Evolutionary conservation across 345 rosid genomes (phyloP), one percentile per base, ranked within the genome.

Genomic region (Limnanthes douglasii): DNA sequence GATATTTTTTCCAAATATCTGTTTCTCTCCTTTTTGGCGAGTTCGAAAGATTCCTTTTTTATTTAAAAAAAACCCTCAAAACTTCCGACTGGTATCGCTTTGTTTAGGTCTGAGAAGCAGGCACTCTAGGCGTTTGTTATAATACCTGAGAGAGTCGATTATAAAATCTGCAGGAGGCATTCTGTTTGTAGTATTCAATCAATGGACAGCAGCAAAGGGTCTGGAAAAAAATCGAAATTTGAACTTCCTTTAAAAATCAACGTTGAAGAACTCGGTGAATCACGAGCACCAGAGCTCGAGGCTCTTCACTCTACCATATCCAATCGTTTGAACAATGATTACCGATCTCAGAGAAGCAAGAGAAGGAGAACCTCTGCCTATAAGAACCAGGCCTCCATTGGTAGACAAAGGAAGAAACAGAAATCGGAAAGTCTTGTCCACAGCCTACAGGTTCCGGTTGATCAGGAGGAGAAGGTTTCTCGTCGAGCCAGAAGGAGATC

Each of bases 301-400:
- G 39, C 76, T 14, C 81, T 83, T 39, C 69, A 72, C 61, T 76
- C 81, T 0, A 48, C 66, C 12, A 59, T 78, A 8, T 48, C 84
- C 2, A 31, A 51, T 37, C 69, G 84, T 28, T 36, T 70, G 51
- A 58, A 55, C 37, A 69, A 70, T 23, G 60, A 82, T 59, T 81
- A 78, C 41, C 35, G 64, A 17, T 73, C 84, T 25, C 51, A 49
- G 46, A 64, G 86, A 60, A 69, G 72, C 69, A 65, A 79, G 73
- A 76, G 81, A 48, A 73, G 94, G 65, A 76, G 95, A 57, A 83
- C 94, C 48, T 71, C 78, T 10, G 51, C 86, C 21, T 64, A 59
- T 29, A 68, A 77, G 33, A 70, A 51, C 34, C 59, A 56, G 54
- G 60, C 52, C 42, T 56, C 85, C 1, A 68, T 66, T 49, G 64